Base-by-base conservation (phyloP, 768 basidiomycete species). In the Suillus subluteus region DNA sequence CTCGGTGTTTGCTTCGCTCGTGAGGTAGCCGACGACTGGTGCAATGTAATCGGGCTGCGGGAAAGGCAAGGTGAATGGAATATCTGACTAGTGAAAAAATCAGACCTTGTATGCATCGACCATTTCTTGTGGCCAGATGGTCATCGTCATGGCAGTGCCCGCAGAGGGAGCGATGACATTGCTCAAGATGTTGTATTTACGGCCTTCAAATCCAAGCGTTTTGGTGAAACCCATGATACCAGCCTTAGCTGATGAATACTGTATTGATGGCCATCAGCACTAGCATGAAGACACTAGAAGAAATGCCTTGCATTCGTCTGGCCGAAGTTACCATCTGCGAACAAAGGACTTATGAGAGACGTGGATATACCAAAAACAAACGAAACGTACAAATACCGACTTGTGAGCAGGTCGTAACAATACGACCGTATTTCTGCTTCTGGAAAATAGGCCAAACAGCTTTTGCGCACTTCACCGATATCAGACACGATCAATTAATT, bases 391-490 rank as follows among this genome's bases (percentile, higher is more conserved):
- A 95, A 63, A 99, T 89, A 66, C 96, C 97, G 61, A 95, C 95
- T 74, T 91, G 90, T 2, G 96, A 98, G 67, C 88, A 86, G n/a
- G 96, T 98, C 38, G 93, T 97, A 62, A 99, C 86, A 73, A 99
- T 96, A 54, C 98, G 89, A 37, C 98, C 98, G 74, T 90, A 98
- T 79, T 95, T 95, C 76, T 99, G 97, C 80, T 95, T 91, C 78
- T 92, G 91, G 87, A 99, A 98, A 71, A 94, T 81, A 0, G 96
- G 95, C 98, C 98, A 99, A 32, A 94, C 91, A 6, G 97, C 98
- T 74, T 97, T 93, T 37, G 88, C 90, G 69, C 95, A 96, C 92
- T 95, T 63, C 18, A 54, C 54, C 15, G 1, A 30, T 23, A 26
- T 18, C 54, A 58, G 54, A 62, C 58, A 66, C 52, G 38, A 21